Percentiles rank a stretch among this genome's conserved stretches.
These are phyloP conservation scores for Penicillium sp. DNA, from an alignment of 2,329 filamentous ascomycete species.

Conservation along the genomic window DNA sequence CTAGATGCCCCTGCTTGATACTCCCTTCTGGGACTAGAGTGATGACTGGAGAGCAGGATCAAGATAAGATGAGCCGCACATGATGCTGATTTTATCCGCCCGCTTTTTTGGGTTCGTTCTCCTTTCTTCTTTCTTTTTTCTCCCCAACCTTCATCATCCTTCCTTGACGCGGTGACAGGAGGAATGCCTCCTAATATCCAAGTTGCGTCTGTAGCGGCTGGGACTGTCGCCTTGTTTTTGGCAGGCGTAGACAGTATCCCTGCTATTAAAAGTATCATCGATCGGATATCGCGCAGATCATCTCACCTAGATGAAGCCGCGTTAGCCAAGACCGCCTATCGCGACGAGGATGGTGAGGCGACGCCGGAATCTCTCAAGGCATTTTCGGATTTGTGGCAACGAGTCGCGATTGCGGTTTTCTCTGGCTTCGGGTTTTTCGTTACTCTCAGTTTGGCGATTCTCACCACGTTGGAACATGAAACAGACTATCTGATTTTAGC, in stretches of 20 bases:
- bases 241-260: slow-evolving; percentile 32
- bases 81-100: not conserved
- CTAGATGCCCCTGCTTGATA: not conserved
- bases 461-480: slow-evolving; percentile 49
- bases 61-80: slow-evolving; percentile 12
- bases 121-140: not conserved
- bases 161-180: slow-evolving; percentile 13
- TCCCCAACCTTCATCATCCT: not conserved
- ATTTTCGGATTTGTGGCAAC: slow-evolving; percentile 65
- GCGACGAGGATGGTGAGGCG: slow-evolving; percentile 71
- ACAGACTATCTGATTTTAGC: slow-evolving; percentile 54
- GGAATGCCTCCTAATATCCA: slow-evolving; percentile 30
- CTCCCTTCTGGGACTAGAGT: slow-evolving; percentile 7
- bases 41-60: not conserved
- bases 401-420: slow-evolving; percentile 58
- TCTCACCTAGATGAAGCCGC: slow-evolving; percentile 27
- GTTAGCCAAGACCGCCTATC: slow-evolving; percentile 55
- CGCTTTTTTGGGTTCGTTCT: not conserved
- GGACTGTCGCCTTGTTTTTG: slow-evolving; percentile 32
- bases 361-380: slow-evolving; percentile 64
- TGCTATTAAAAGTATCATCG: slow-evolving; percentile 28
- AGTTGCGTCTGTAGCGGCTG: slow-evolving; percentile 26
- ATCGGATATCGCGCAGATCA: slow-evolving; percentile 22
- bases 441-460: slow-evolving; percentile 61
- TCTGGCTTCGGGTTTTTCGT: slow-evolving; percentile 58